Conservation (phyloP, 1,284 basidiomycete species). For the Ceratobasidium papillatum region DNA sequence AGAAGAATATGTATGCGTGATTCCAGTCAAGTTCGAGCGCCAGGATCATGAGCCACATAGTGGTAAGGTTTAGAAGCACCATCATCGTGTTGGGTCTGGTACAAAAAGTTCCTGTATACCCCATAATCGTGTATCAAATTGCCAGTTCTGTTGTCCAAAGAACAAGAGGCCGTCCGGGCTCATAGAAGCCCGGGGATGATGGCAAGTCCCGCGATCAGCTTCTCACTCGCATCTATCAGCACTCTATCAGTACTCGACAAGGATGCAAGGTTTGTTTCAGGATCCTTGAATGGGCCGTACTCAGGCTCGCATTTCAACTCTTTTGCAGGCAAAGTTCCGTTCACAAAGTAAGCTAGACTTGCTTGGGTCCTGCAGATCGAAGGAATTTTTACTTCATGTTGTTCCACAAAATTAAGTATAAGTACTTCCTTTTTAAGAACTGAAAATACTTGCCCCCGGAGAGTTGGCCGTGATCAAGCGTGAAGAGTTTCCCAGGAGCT, state of each 20-base stretch:
- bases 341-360: not conserved
- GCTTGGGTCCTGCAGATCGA: slow-evolving; percentile 3
- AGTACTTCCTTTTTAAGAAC: not conserved
- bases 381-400: not conserved
- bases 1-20: slow-evolving; percentile 37
- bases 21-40: not conserved
- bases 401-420: not conserved
- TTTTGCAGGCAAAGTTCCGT: not conserved
- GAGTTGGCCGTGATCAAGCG: not conserved
- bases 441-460: not conserved
- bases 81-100: not conserved
- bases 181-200: not conserved
- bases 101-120: slow-evolving; percentile 5
- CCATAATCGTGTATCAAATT: slow-evolving; percentile 15
- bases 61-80: not conserved
- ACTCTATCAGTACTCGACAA: not conserved
- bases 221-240: slow-evolving; percentile 19
- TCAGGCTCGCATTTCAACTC: slow-evolving; percentile 6
- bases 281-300: slow-evolving; percentile 10
- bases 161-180: not conserved
- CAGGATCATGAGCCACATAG: not conserved
- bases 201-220: slow-evolving; percentile 12
- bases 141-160: not conserved
- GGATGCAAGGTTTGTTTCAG: not conserved
- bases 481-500: not conserved